phyloP scores from a whole-genome alignment of 768 basidiomycete genomes.

The Holtermanniella nyarrowii region DNA sequence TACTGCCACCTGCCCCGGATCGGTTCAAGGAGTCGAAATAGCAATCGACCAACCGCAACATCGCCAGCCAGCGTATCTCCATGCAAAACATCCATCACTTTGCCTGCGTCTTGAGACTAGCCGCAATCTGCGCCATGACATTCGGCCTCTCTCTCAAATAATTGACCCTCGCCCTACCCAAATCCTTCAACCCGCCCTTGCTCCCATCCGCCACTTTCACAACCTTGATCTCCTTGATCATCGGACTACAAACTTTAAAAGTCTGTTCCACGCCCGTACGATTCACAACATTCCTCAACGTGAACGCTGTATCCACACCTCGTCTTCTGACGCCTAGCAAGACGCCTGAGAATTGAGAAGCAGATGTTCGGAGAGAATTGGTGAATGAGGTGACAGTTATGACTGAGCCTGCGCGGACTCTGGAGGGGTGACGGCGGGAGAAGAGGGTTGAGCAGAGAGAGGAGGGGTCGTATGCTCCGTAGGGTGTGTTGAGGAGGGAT shows the following conservation, averaged over 20 bases:
- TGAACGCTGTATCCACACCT: slow-evolving; percentile 78
- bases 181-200: slow-evolving; percentile 23
- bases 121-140: slow-evolving; percentile 33
- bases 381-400: slow-evolving; percentile 57
- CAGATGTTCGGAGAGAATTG: slow-evolving; percentile 60
- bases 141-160: slow-evolving; percentile 37
- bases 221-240: slow-evolving; percentile 76
- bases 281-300: slow-evolving; percentile 79
- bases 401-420: slow-evolving; percentile 74
- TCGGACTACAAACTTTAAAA: slow-evolving; percentile 74
- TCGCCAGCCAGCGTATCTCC: background rate
- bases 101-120: slow-evolving; percentile 24
- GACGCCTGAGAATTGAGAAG: slow-evolving; percentile 66
- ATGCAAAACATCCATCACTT: background rate
- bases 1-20: too few species aligned
- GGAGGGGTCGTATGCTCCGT: slow-evolving; percentile 49
- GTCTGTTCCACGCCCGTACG: slow-evolving; percentile 89
- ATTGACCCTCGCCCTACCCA: slow-evolving; percentile 31
- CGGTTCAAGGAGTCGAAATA: too few species aligned
- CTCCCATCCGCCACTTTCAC: slow-evolving; percentile 40
- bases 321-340: slow-evolving; percentile 59
- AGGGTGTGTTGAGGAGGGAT: slow-evolving; percentile 46
- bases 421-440: slow-evolving; percentile 55
- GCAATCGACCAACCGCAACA: too few species aligned
- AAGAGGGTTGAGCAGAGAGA: slow-evolving; percentile 60